phyloP scores from a whole-genome alignment of 805 yeast genomes.

The Ogataea philodendri region DNA sequence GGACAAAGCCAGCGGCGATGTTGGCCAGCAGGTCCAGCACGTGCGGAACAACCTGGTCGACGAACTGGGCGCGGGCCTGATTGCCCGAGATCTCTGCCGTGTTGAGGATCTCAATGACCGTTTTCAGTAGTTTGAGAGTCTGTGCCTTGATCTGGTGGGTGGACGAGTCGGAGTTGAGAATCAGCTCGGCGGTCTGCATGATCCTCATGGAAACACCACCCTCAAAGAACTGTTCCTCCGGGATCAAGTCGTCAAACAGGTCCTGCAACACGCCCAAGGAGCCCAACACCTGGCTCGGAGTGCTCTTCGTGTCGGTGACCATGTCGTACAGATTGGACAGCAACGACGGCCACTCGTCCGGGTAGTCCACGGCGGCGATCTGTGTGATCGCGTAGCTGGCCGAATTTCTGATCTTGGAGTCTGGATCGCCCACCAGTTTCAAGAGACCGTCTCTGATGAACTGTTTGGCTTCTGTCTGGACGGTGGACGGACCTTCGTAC shows the following conservation, averaged over 20 bases:
- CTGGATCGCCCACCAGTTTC: slow-evolving; percentile 43
- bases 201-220: slow-evolving; percentile 63
- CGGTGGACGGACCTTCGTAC: slow-evolving; percentile 55
- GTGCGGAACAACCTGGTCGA: slow-evolving; percentile 30
- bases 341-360: slow-evolving; percentile 92
- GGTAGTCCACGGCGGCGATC: slow-evolving; percentile 85
- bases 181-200: slow-evolving; percentile 45
- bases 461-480: slow-evolving; percentile 51
- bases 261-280: slow-evolving; percentile 66
- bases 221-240: slow-evolving; percentile 83
- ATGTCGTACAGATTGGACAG: slow-evolving; percentile 44
- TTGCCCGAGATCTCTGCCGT: slow-evolving; percentile 46
- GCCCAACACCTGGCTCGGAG: slow-evolving; percentile 44
- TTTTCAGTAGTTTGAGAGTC: slow-evolving; percentile 51
- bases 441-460: slow-evolving; percentile 52
- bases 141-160: slow-evolving; percentile 41
- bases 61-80: slow-evolving; percentile 37
- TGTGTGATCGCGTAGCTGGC: slow-evolving; percentile 77
- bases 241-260: slow-evolving; percentile 78
- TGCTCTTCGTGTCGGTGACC: slow-evolving; percentile 30
- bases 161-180: slow-evolving; percentile 33
- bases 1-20: slow-evolving; percentile 12
- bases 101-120: slow-evolving; percentile 52
- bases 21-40: slow-evolving; percentile 26
- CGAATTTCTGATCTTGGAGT: slow-evolving; percentile 61